phyloP scores from a whole-genome alignment of 805 yeast species.

The Ogataea paraovalis region DNA sequence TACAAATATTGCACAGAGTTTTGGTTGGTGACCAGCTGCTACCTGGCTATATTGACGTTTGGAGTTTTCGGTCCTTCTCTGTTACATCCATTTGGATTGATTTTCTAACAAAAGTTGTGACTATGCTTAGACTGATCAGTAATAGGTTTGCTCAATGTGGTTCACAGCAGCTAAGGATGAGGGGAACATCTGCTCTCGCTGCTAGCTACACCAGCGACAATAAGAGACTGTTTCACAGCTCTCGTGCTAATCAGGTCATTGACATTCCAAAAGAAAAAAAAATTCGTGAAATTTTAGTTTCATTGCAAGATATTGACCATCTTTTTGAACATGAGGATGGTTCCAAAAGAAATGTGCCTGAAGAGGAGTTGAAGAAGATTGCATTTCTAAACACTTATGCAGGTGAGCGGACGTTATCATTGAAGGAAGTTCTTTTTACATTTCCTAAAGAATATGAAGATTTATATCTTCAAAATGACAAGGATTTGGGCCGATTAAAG shows the following conservation, averaged over 20 bases:
- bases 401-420: constrained; percentile 50
- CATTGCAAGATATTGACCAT: constrained; percentile 60
- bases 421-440: constrained; percentile 37
- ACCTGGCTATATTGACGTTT: too few species aligned
- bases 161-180: neutral
- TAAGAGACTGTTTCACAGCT: constrained; percentile 11
- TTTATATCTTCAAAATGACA: constrained; percentile 57
- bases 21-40: neutral
- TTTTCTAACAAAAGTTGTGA: too few species aligned
- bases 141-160: neutral
- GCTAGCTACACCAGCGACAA: neutral
- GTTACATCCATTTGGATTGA: too few species aligned
- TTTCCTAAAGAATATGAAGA: constrained; percentile 50
- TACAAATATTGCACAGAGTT: neutral
- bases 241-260: constrained; percentile 23
- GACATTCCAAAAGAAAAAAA: constrained; percentile 53
- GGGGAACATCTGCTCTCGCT: neutral
- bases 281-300: constrained; percentile 56
- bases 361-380: constrained; percentile 65
- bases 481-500: constrained; percentile 54
- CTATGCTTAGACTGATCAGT: neutral
- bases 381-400: constrained; percentile 66
- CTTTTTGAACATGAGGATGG: constrained; percentile 76
- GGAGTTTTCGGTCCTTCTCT: too few species aligned
- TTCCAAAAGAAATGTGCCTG: constrained; percentile 63